A percentile compares a stretch with the other conserved stretches of the same genome.
Evolutionary conservation across 1,139 yeast genomes (phyloP).

Genomic region (Lodderomyces parapsilosis): DNA sequence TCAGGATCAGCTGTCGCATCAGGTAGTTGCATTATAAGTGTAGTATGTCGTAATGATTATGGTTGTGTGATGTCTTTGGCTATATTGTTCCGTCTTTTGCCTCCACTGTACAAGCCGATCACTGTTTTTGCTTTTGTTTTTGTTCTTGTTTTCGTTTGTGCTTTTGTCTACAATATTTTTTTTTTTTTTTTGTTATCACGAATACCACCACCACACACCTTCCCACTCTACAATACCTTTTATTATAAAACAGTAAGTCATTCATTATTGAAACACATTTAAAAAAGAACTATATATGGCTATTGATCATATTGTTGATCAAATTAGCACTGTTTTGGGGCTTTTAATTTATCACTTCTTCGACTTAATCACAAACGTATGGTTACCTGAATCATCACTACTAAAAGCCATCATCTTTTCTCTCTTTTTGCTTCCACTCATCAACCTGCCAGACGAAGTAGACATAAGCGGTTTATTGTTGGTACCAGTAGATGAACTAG

Average conservation of each 20-base stretch:
- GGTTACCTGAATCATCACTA: slow-evolving; percentile 44
- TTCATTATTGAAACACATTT: not conserved
- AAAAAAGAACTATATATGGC: not conserved
- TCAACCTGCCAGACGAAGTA: slow-evolving; percentile 24
- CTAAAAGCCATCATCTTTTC: slow-evolving; percentile 44
- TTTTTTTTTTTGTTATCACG: not conserved
- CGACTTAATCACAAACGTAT: slow-evolving; percentile 38
- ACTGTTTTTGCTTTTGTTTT: too few relatives aligned
- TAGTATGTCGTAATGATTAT: too few relatives aligned
- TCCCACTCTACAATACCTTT: too few relatives aligned
- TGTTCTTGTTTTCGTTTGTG: not conserved
- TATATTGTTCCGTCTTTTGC: too few relatives aligned
- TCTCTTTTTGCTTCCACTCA: slow-evolving; percentile 22
- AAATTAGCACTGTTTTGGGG: slow-evolving; percentile 3
- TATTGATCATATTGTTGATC: not conserved
- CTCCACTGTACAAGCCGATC: too few relatives aligned
- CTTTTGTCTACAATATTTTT: not conserved
- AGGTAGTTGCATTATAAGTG: not conserved
- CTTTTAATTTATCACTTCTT: too few relatives aligned
- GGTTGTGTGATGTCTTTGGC: too few relatives aligned
- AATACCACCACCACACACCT: not conserved
- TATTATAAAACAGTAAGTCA: too few relatives aligned
- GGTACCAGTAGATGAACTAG: not conserved
- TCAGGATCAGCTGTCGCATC: slow-evolving; percentile 4
- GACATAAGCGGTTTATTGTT: slow-evolving; percentile 18